phyloP scores from a whole-genome alignment of 208 protist genomes.

The Acanthamoeba castellanii region DNA sequence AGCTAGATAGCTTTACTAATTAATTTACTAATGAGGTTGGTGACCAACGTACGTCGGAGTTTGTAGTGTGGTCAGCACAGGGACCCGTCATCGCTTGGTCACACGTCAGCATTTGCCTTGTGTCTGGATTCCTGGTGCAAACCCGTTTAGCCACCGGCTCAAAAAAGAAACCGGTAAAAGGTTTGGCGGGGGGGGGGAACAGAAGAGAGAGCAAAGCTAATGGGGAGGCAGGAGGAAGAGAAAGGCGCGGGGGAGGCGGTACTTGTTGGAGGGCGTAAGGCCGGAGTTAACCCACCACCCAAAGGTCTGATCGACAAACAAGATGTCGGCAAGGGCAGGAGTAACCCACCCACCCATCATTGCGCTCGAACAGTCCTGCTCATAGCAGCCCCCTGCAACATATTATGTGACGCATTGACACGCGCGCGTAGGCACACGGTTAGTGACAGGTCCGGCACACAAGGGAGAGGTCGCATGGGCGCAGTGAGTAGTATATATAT shows the following conservation, averaged over 20 bases:
- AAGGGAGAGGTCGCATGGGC: not conserved
- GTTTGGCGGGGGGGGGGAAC: too few species aligned
- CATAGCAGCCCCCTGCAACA: not conserved
- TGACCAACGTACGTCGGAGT: not conserved
- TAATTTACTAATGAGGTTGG: not conserved
- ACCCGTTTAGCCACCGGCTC: too few species aligned
- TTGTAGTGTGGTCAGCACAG: not conserved
- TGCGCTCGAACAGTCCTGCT: not conserved
- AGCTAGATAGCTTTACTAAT: too few species aligned
- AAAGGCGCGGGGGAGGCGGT: not conserved
- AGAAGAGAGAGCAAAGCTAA: too few species aligned
- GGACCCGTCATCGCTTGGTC: not conserved
- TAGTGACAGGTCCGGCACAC: too few species aligned
- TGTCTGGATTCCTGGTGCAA: not conserved
- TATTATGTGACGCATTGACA: not conserved
- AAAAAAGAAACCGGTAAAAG: not conserved
- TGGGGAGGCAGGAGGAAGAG: not conserved
- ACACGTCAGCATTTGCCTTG: not conserved
- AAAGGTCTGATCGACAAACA: not conserved
- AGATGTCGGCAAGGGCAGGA: not conserved
- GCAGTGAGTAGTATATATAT: too few species aligned
- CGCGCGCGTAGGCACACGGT: not conserved
- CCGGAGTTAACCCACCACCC: not conserved
- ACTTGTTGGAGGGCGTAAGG: slow-evolving; percentile 25
- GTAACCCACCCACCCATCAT: not conserved